Percentiles rank a stretch among this genome's conserved stretches.
Conservation (phyloP, 306 rosid genomes). For the Cucurbita pepo region DNA sequence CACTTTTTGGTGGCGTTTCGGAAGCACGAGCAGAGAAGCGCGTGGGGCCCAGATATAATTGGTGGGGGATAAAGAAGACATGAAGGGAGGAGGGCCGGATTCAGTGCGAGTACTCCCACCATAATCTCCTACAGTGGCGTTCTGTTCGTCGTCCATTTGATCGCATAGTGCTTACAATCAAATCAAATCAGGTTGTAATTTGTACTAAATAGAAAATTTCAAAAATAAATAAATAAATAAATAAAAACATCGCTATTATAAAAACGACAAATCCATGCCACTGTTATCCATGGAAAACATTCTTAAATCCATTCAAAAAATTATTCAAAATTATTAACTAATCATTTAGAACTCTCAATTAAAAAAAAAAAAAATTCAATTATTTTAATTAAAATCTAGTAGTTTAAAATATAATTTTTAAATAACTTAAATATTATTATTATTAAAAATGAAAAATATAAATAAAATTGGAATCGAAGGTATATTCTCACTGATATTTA, state of each 20-base stretch:
- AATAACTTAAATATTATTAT: too few relatives aligned
- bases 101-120: background rate
- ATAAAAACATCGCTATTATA: background rate
- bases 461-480: too few relatives aligned
- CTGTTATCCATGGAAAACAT: background rate
- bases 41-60: conserved; percentile 4
- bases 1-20: background rate
- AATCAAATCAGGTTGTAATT: background rate
- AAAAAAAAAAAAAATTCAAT: too few relatives aligned
- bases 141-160: background rate
- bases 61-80: conserved; percentile 4
- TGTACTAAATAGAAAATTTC: background rate
- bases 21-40: background rate
- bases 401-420: too few relatives aligned
- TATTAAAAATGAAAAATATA: too few relatives aligned
- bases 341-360: too few relatives aligned
- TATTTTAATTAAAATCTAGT: too few relatives aligned
- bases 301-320: background rate
- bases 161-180: background rate
- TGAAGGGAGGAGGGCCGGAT: background rate
- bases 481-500: too few relatives aligned
- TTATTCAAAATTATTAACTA: too few relatives aligned
- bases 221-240: too few relatives aligned
- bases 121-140: background rate
- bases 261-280: background rate